Conservation (phyloP, 768 basidiomycete species). For the Pleurotus platypus region DNA sequence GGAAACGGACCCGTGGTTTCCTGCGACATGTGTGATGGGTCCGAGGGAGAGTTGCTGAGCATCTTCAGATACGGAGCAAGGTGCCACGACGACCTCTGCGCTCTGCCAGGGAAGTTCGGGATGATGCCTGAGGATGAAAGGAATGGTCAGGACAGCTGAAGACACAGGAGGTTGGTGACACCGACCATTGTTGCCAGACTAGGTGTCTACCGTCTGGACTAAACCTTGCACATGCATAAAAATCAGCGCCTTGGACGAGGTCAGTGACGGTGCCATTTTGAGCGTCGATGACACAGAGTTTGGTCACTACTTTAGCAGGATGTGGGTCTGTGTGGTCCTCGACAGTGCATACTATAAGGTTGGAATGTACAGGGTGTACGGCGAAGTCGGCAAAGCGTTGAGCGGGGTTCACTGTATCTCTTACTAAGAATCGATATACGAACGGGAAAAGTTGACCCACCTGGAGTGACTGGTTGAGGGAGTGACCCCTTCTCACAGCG, state of each 20-base stretch:
- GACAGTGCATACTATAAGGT: not conserved
- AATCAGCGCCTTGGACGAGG: not conserved
- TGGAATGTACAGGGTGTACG: not conserved
- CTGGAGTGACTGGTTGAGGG: too few species aligned
- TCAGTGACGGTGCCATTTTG: not conserved
- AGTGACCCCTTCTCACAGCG: too few species aligned
- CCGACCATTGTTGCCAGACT: not conserved
- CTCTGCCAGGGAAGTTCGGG: constrained; percentile 11
- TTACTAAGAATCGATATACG: too few species aligned
- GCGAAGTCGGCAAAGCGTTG: not conserved
- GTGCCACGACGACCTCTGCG: constrained; percentile 7
- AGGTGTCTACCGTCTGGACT: not conserved
- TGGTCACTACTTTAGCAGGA: not conserved
- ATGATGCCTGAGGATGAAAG: not conserved
- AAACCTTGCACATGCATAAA: not conserved
- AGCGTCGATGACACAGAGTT: not conserved
- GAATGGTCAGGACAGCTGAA: too few species aligned
- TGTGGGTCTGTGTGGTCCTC: not conserved
- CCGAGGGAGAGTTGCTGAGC: not conserved
- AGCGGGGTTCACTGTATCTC: not conserved
- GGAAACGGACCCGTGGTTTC: not conserved
- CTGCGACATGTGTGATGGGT: not conserved
- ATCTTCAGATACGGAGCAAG: not conserved
- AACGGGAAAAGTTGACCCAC: too few species aligned
- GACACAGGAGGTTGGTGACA: not conserved